phyloP scores from a whole-genome alignment of 768 basidiomycete species.

The Mrakia gelida region DNA sequence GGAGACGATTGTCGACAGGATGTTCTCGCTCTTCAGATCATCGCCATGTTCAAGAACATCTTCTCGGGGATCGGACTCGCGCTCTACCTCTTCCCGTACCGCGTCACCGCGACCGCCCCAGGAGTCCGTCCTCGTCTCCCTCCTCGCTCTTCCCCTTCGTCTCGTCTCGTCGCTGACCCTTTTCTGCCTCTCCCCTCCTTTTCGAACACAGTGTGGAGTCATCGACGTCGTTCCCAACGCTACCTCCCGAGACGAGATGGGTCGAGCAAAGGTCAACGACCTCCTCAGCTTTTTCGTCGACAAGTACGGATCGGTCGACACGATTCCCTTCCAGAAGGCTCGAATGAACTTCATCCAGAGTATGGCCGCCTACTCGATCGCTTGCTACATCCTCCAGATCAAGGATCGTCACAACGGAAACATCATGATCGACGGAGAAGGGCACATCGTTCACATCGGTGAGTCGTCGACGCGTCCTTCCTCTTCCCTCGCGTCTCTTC shows the following conservation, averaged over 20 bases:
- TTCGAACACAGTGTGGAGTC: slow-evolving; percentile 71
- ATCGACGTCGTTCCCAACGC: slow-evolving; percentile 98
- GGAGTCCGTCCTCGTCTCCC: slow-evolving; percentile 59
- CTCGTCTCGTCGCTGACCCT: background rate
- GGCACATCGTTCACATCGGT: slow-evolving; percentile 96
- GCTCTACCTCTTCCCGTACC: slow-evolving; percentile 89
- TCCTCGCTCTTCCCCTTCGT: background rate
- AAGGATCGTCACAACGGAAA: slow-evolving; percentile 99
- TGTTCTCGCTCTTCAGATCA: slow-evolving; percentile 91
- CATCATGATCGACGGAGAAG: slow-evolving; percentile 98
- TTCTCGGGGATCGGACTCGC: slow-evolving; percentile 83
- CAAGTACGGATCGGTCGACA: slow-evolving; percentile 87
- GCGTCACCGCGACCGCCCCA: slow-evolving; percentile 93
- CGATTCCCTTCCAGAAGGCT: slow-evolving; percentile 82
- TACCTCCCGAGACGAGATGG: slow-evolving; percentile 99
- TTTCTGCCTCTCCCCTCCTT: background rate
- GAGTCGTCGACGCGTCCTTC: slow-evolving; percentile 37
- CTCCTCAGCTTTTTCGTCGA: slow-evolving; percentile 87
- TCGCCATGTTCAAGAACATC: slow-evolving; percentile 99
- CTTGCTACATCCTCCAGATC: slow-evolving; percentile 96
- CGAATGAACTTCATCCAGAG: slow-evolving; percentile 95
- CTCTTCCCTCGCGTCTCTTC: background rate
- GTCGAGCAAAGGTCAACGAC: slow-evolving; percentile 95
- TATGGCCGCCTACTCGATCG: slow-evolving; percentile 98
- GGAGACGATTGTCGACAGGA: slow-evolving; percentile 99